A percentile compares a stretch with the other conserved stretches of the same genome.
Conservation (phyloP, 2,329 filamentous ascomycete genomes). For the Leptographium lundbergii region DNA sequence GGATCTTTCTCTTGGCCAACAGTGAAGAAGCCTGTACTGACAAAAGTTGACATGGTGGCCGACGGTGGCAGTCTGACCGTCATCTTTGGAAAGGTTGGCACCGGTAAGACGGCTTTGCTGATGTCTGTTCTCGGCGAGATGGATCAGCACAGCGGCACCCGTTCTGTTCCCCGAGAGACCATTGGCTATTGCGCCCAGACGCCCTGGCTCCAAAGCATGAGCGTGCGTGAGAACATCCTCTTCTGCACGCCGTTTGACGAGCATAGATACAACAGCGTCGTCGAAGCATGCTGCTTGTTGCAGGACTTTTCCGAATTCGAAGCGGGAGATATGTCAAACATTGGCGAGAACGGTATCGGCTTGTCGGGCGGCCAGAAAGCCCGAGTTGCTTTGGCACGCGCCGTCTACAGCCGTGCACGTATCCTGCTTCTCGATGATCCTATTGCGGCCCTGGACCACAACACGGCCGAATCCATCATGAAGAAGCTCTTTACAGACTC, state of each 20-base stretch:
- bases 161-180: constrained; percentile 33
- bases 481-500: constrained; percentile 35
- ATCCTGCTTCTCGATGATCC: constrained; percentile 51
- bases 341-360: constrained; percentile 50
- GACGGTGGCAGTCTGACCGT: constrained; percentile 40
- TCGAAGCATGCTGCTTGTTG: constrained; percentile 47
- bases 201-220: constrained; percentile 54
- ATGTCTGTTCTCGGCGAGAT: constrained; percentile 50
- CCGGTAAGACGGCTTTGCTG: constrained; percentile 48
- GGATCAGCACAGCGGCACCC: constrained; percentile 46
- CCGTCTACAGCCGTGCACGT: constrained; percentile 44
- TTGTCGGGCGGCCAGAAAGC: constrained; percentile 53
- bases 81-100: constrained; percentile 45
- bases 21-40: constrained; percentile 37
- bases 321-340: constrained; percentile 43
- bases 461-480: constrained; percentile 50
- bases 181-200: constrained; percentile 46
- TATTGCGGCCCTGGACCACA: constrained; percentile 49
- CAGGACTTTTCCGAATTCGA: constrained; percentile 44
- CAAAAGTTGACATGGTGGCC: constrained; percentile 27
- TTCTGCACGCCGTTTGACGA: constrained; percentile 45
- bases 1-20: constrained; percentile 76
- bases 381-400: constrained; percentile 48
- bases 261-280: constrained; percentile 41
- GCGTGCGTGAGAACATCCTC: constrained; percentile 50